phyloP scores from a whole-genome alignment of 805 yeast genomes.

The Metschnikowia colocasiae region DNA sequence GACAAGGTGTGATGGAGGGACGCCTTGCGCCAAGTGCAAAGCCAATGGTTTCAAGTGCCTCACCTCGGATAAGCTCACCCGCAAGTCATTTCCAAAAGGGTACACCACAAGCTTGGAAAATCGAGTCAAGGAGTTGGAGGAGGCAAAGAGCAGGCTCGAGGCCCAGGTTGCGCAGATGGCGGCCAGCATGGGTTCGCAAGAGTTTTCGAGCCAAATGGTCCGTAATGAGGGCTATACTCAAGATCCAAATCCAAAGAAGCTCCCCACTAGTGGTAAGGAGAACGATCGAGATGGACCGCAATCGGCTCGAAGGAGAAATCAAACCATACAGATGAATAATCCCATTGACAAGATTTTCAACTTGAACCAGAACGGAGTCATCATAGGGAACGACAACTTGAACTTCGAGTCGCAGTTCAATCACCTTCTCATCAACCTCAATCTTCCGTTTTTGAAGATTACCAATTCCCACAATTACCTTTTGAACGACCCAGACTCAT shows the following conservation, averaged over 20 bases:
- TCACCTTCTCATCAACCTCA: slow-evolving; percentile 40
- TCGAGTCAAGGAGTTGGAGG: slow-evolving; percentile 57
- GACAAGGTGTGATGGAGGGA: slow-evolving; percentile 69
- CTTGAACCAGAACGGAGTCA: slow-evolving; percentile 39
- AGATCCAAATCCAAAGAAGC: background rate
- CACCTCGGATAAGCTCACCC: slow-evolving; percentile 67
- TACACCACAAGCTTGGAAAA: slow-evolving; percentile 73
- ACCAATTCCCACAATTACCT: slow-evolving; percentile 42
- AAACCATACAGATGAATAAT: slow-evolving; percentile 32
- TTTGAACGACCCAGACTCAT: slow-evolving; percentile 40
- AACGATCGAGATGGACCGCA: slow-evolving; percentile 9
- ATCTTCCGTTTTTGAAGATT: slow-evolving; percentile 42
- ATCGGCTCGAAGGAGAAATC: background rate
- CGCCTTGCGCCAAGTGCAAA: slow-evolving; percentile 67
- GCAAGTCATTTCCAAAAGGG: slow-evolving; percentile 79
- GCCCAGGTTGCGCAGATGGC: slow-evolving; percentile 1
- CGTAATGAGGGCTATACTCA: slow-evolving; percentile 23
- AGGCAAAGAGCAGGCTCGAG: slow-evolving; percentile 28
- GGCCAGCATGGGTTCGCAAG: slow-evolving; percentile 26
- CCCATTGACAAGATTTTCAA: slow-evolving; percentile 46
- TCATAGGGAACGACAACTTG: slow-evolving; percentile 44
- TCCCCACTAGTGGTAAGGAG: background rate
- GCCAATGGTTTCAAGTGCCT: slow-evolving; percentile 65
- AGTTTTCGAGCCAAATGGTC: slow-evolving; percentile 17
- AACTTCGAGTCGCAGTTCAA: slow-evolving; percentile 46